Evolutionary conservation across 2,329 filamentous ascomycete genomes (phyloP).

Genomic region (Fusarium begoniae): DNA sequence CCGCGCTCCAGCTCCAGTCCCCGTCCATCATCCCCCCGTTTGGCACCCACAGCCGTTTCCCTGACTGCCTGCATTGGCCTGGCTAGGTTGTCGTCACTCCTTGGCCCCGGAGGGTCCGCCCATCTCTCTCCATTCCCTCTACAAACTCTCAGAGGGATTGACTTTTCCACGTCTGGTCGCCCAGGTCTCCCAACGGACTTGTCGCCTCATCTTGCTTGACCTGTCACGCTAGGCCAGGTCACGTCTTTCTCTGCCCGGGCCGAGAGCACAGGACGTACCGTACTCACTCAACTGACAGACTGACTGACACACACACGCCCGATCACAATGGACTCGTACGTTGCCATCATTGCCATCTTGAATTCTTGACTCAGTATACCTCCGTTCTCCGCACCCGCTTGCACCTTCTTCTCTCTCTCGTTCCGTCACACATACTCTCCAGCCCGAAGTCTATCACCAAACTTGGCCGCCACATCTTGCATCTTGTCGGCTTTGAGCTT

Average conservation of each 20-base stretch:
- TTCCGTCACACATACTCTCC: constrained; percentile 3
- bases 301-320: constrained; percentile 33
- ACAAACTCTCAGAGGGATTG: constrained; percentile 3
- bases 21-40: constrained; percentile 5
- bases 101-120: constrained; percentile 31
- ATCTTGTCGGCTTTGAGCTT: constrained; percentile 12
- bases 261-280: constrained; percentile 36
- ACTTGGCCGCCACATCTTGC: constrained; percentile 5
- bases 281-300: no score
- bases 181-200: constrained; percentile 3
- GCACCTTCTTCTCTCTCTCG: constrained; percentile 2
- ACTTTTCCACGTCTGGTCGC: constrained; percentile 1
- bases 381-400: constrained; percentile 8
- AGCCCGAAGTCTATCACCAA: constrained; percentile 26
- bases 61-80: constrained; percentile 17
- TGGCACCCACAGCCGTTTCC: constrained; percentile 13
- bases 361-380: constrained; percentile 28
- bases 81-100: constrained; percentile 21
- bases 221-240: constrained; percentile 37
- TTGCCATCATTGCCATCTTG: constrained; percentile 23
- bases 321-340: constrained; percentile 46
- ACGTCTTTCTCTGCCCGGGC: constrained; percentile 38
- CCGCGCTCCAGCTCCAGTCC: neutral
- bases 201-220: constrained; percentile 26
- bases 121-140: constrained; percentile 28